Evolutionary conservation across 768 basidiomycete genomes (phyloP).

Genomic region (Phaeotremella fagi): DNA sequence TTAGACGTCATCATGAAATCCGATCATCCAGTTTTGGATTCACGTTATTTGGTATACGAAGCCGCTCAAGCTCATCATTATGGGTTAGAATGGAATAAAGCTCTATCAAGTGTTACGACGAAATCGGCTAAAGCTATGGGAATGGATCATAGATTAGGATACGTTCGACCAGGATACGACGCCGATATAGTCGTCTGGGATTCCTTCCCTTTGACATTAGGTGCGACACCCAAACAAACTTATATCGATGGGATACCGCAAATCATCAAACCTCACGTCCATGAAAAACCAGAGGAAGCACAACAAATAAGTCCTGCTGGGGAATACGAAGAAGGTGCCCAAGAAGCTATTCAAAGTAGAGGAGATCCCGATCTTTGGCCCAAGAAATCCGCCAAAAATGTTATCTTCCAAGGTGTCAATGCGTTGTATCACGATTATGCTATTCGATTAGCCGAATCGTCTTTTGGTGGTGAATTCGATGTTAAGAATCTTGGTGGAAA

Average conservation of each 20-base stretch:
- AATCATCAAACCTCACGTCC: slow-evolving; percentile 45
- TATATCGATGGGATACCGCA: slow-evolving; percentile 82
- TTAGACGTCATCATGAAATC: slow-evolving; percentile 68
- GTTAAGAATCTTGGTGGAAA: slow-evolving; percentile 27
- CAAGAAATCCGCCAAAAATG: slow-evolving; percentile 48
- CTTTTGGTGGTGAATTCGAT: slow-evolving; percentile 11
- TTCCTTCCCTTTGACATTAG: slow-evolving; percentile 66
- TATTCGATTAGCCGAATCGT: background rate
- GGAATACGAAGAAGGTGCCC: slow-evolving; percentile 65
- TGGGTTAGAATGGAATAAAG: slow-evolving; percentile 62
- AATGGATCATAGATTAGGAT: slow-evolving; percentile 70
- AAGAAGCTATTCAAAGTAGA: slow-evolving; percentile 60
- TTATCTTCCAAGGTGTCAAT: slow-evolving; percentile 65
- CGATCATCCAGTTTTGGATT: slow-evolving; percentile 54
- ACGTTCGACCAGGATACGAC: slow-evolving; percentile 65
- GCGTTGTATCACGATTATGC: slow-evolving; percentile 49
- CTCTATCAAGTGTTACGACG: slow-evolving; percentile 65
- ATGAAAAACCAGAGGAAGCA: slow-evolving; percentile 56
- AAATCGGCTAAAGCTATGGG: slow-evolving; percentile 69
- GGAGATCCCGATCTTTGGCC: slow-evolving; percentile 68
- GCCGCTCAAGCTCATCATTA: slow-evolving; percentile 72
- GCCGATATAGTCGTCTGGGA: slow-evolving; percentile 66
- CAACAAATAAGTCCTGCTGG: slow-evolving; percentile 63
- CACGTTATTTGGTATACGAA: slow-evolving; percentile 72
- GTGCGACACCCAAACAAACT: slow-evolving; percentile 73